phyloP scores from a whole-genome alignment of 257 asterid species.

The Petunia axillaris region DNA sequence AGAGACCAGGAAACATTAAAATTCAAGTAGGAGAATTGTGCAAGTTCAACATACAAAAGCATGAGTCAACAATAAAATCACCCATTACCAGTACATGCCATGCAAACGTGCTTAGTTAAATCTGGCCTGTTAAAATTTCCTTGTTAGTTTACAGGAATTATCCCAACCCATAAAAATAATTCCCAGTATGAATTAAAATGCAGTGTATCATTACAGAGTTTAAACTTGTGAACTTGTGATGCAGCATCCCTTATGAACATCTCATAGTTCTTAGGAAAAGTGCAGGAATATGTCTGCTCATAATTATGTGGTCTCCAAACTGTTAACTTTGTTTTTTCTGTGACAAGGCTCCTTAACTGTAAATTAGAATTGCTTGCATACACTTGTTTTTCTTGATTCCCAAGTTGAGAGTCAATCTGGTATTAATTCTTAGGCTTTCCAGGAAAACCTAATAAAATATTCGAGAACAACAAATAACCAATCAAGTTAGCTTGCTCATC shows the following conservation, averaged over 20 bases:
- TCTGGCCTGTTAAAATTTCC: not conserved
- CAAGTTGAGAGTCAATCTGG: not conserved
- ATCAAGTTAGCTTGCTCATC: not conserved
- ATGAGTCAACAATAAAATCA: slow-evolving; percentile 7
- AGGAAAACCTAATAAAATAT: slow-evolving; percentile 3
- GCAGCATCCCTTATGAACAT: not conserved
- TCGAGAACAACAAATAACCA: not conserved
- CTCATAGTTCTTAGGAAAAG: not conserved
- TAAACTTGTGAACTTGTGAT: not conserved
- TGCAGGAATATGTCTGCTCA: not conserved
- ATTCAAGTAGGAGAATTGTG: not conserved
- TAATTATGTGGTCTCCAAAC: not conserved
- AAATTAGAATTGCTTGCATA: not conserved
- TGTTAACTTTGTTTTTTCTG: not conserved
- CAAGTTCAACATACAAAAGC: slow-evolving; percentile 9
- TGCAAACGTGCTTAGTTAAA: not conserved
- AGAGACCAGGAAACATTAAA: not conserved
- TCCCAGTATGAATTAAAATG: slow-evolving; percentile 8
- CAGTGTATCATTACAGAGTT: not conserved
- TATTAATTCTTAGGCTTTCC: not conserved
- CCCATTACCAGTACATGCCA: not conserved
- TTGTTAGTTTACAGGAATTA: not conserved
- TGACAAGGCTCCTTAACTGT: not conserved
- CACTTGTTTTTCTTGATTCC: not conserved
- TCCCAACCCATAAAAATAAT: not conserved